Conservation (phyloP, 768 basidiomycete genomes). For the Wakefieldia striispora region DNA sequence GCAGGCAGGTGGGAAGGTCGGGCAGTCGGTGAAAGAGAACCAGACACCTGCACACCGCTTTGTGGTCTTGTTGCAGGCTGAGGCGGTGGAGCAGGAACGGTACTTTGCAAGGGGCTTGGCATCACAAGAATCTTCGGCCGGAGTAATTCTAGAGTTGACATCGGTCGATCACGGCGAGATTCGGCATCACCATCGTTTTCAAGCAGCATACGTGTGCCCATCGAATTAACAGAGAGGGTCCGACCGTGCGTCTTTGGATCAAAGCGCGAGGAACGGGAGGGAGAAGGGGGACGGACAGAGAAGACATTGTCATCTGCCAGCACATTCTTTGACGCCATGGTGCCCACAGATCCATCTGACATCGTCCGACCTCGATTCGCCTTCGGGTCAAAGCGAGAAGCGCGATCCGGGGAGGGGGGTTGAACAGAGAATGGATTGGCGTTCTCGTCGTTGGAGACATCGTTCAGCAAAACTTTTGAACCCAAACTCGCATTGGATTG, state of each 20-base stretch:
- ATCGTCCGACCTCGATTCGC: constrained; percentile 34
- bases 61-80: constrained; percentile 35
- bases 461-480: constrained; percentile 44
- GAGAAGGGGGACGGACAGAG: constrained; percentile 61
- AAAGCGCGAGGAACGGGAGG: constrained; percentile 64
- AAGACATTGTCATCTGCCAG: constrained; percentile 60
- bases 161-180: constrained; percentile 49
- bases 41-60: constrained; percentile 64
- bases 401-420: constrained; percentile 37
- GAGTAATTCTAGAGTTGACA: constrained; percentile 75
- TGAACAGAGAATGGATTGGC: constrained; percentile 35
- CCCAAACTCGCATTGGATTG: constrained; percentile 53
- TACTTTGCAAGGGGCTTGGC: constrained; percentile 80
- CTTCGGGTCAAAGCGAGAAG: constrained; percentile 47
- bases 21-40: constrained; percentile 73
- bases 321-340: constrained; percentile 32
- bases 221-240: constrained; percentile 60
- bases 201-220: constrained; percentile 61
- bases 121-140: constrained; percentile 92
- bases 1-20: constrained; percentile 50
- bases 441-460: constrained; percentile 33
- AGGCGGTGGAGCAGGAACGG: constrained; percentile 33
- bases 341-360: constrained; percentile 49
- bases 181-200: constrained; percentile 48
- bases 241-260: constrained; percentile 77